A percentile compares a stretch with the other conserved stretches of the same genome.
Conservation (phyloP, 208 protist species). For the Crithidia fasciculata region DNA sequence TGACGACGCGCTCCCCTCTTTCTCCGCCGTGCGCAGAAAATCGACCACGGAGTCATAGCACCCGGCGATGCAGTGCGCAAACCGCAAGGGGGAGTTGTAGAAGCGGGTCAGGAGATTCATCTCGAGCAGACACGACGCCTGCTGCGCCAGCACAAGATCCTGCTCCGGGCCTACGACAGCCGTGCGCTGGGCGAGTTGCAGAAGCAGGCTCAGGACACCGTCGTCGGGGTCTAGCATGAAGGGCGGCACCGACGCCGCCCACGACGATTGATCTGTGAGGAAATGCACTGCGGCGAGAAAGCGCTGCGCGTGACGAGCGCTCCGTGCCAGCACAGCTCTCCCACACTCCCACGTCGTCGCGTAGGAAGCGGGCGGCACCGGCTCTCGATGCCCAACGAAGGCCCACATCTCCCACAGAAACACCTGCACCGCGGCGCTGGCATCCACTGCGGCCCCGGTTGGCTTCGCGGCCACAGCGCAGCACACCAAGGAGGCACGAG, state of each 20-base stretch:
- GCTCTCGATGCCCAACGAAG: conserved; percentile 22
- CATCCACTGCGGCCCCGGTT: not conserved
- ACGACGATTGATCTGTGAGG: conserved; percentile 72
- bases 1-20: not conserved
- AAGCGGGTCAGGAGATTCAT: conserved; percentile 66
- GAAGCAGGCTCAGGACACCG: conserved; percentile 52
- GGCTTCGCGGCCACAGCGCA: conserved; percentile 25
- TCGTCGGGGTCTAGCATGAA: conserved; percentile 63
- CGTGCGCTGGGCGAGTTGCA: conserved; percentile 43
- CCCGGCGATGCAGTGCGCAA: conserved; percentile 20
- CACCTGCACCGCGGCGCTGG: conserved; percentile 28
- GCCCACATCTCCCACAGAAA: conserved; percentile 75
- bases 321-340: conserved; percentile 60
- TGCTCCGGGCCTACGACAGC: not conserved
- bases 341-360: conserved; percentile 68
- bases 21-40: conserved; percentile 17
- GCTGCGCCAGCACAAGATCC: conserved; percentile 35
- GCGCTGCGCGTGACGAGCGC: conserved; percentile 61
- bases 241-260: conserved; percentile 57
- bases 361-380: conserved; percentile 14
- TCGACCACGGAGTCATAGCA: conserved; percentile 26
- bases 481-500: conserved; percentile 61
- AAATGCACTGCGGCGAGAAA: conserved; percentile 54
- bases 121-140: conserved; percentile 63
- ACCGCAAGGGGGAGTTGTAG: conserved; percentile 19